Evolutionary conservation across 371 early-diverging fungal genomes (phyloP), one percentile per base, ranked within the genome.

Genomic region (Zychaea mexicana): DNA sequence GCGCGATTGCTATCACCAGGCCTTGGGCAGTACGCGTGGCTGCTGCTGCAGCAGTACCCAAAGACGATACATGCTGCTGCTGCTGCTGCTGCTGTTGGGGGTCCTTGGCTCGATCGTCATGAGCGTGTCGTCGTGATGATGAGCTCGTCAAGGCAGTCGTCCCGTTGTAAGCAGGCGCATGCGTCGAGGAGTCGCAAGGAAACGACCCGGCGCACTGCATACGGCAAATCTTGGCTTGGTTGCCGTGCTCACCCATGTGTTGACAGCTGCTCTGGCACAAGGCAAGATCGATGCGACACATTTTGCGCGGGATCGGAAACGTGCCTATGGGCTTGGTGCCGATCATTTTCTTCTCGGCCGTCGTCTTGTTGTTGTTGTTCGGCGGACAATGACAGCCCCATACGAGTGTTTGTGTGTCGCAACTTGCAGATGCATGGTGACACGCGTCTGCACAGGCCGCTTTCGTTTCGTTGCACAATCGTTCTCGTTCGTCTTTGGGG

Each of bases 231-330:
- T 49, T 46, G 49, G 47, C 49, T n/a, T 21, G 46, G 46, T 60
- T 60, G 3, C 32, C 47, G 21, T 60, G 60, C 15, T 47, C 49
- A 21, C 60, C 60, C 10, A 60, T 13, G 19, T 60, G 38, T 24
- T 45, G 38, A 24, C 60, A 60, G 60, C 49, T 60, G 9, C 32
- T 31, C 10, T 60, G 42, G 22, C 60, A 60, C 22, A 60, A 22
- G 8, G 28, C 45, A 47, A 45, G 60, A 60, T 60, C 60, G 19
- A 60, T 32, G 28, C 31, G 47, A 33, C 60, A 60, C 60, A 60
- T 30, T 19, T 38, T 42, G 30, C 49, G 19, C 31, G 60, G 60
- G 31, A 60, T 60, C 19, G 60, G 60, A 33, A 60, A 60, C 0
- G 49, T 60, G 28, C 32, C 49, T 32, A 47, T 8, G 3, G 46